phyloP scores from a whole-genome alignment of 2,329 filamentous ascomycete species.

The Shiraia bambusicola region DNA sequence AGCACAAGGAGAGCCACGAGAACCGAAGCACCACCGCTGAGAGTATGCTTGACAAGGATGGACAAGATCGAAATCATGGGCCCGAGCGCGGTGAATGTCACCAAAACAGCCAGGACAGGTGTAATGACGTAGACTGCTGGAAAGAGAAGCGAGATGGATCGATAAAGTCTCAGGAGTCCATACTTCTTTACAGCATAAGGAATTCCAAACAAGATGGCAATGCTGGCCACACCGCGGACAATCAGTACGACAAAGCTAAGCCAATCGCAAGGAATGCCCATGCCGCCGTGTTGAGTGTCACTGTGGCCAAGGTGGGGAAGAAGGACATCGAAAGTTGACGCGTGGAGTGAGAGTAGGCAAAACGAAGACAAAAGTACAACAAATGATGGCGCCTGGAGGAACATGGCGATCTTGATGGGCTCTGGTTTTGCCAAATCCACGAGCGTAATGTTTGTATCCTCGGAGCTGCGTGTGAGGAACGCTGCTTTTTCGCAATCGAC shows the following conservation, averaged over 20 bases:
- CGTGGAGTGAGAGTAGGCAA: conserved; percentile 58
- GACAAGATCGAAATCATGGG: conserved; percentile 43
- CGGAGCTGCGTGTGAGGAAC: conserved; percentile 46
- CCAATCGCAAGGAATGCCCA: conserved; percentile 51
- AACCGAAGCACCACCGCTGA: conserved; percentile 46
- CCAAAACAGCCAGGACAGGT: conserved; percentile 43
- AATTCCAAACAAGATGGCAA: conserved; percentile 42
- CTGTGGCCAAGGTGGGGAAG: conserved; percentile 52
- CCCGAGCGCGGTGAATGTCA: conserved; percentile 37
- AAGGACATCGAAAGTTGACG: conserved; percentile 54
- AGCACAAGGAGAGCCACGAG: conserved; percentile 51
- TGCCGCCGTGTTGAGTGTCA: conserved; percentile 47
- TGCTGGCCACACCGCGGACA: conserved; percentile 45
- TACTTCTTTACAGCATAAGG: conserved; percentile 42
- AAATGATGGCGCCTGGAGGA: conserved; percentile 50
- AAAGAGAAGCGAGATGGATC: conserved; percentile 44
- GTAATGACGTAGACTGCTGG: conserved; percentile 45
- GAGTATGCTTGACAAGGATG: conserved; percentile 47
- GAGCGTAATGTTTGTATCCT: conserved; percentile 39
- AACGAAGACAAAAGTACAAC: conserved; percentile 51
- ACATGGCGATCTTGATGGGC: conserved; percentile 48
- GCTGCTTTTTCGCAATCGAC: conserved; percentile 50
- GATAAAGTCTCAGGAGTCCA: conserved; percentile 49
- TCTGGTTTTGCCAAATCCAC: conserved; percentile 43
- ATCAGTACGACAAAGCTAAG: conserved; percentile 47